A percentile compares a stretch with the other conserved stretches of the same genome.
phyloP scores from a whole-genome alignment of 768 basidiomycete species.

The Kwoniella dendrophila region DNA sequence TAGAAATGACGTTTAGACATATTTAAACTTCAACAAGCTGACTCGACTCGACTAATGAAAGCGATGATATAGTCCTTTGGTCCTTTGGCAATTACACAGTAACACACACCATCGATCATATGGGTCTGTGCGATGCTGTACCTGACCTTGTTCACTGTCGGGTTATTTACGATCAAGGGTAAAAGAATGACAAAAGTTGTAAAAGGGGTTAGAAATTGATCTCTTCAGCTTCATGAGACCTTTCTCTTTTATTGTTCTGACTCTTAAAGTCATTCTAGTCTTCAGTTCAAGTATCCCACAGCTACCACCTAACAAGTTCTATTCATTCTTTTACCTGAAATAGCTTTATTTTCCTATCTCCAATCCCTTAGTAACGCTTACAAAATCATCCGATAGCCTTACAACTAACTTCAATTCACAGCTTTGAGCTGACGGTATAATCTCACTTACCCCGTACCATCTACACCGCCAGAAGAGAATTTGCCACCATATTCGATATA shows the following conservation, averaged over 20 bases:
- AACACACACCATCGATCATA: no score
- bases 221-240: no score
- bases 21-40: no score
- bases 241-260: not conserved
- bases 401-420: not conserved
- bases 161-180: slow-evolving; percentile 8
- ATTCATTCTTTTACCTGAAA: not conserved
- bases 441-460: slow-evolving; percentile 1
- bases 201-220: no score
- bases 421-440: slow-evolving; percentile 3
- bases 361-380: not conserved
- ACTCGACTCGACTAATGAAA: no score
- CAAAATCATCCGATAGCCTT: no score
- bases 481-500: not conserved
- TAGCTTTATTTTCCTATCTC: not conserved
- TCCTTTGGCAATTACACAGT: no score
- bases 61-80: no score
- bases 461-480: not conserved
- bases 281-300: no score
- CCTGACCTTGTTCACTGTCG: not conserved
- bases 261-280: no score
- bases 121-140: not conserved
- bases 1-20: no score
- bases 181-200: not conserved
- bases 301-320: no score